phyloP scores from a whole-genome alignment of 2,329 filamentous ascomycete species.

The Aspergillus sergii region DNA sequence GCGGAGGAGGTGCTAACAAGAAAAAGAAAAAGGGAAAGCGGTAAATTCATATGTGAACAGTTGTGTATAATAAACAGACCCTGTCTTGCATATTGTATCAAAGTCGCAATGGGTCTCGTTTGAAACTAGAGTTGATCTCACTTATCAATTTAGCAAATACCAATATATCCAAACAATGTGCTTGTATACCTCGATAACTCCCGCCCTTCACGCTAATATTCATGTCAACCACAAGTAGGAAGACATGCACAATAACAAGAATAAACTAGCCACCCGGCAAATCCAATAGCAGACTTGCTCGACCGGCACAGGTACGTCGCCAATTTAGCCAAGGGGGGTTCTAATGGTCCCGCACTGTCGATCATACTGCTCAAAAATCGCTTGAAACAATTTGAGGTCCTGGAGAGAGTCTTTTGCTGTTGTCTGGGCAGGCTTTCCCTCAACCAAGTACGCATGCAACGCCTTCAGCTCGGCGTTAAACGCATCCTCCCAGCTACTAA shows the following conservation, averaged over 20 bases:
- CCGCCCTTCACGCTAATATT: not conserved
- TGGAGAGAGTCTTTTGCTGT: constrained; percentile 38
- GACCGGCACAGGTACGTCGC: not conserved
- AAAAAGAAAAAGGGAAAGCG: constrained; percentile 58
- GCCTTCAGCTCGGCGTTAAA: constrained; percentile 40
- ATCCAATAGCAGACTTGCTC: not conserved
- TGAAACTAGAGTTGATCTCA: not conserved
- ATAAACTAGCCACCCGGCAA: not conserved
- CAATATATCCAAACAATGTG: not conserved
- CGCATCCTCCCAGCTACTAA: constrained; percentile 40
- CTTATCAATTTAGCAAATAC: not conserved
- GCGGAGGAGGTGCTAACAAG: constrained; percentile 44
- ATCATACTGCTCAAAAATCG: constrained; percentile 41
- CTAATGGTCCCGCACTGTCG: constrained; percentile 39
- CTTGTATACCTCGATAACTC: not conserved
- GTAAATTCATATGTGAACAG: constrained; percentile 25
- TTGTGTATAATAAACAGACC: not conserved
- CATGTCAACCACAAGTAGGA: not conserved
- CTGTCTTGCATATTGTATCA: not conserved
- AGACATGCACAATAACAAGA: not conserved
- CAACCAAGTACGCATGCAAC: constrained; percentile 38
- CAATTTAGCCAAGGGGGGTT: constrained; percentile 32
- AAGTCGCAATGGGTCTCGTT: not conserved
- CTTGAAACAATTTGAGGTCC: constrained; percentile 39
- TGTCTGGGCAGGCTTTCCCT: constrained; percentile 35